phyloP scores from a whole-genome alignment of 1,284 basidiomycete genomes.

The Ganoderma sp. region DNA sequence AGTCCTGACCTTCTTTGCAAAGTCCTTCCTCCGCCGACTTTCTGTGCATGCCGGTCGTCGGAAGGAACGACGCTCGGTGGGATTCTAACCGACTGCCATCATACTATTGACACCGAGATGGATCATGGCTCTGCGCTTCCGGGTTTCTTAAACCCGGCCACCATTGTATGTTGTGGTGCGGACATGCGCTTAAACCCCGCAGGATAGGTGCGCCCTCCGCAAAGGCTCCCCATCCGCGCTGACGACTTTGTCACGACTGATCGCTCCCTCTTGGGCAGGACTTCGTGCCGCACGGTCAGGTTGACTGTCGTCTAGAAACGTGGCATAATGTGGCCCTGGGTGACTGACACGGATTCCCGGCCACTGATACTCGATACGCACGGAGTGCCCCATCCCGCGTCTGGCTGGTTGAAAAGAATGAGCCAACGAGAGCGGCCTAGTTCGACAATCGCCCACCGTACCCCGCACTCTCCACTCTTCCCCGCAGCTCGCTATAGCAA shows the following conservation, averaged over 20 bases:
- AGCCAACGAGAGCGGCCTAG: background rate
- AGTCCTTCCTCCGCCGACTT: background rate
- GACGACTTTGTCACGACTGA: background rate
- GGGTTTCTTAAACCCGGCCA: background rate
- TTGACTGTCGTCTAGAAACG: background rate
- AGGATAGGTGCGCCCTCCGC: slow-evolving; percentile 3
- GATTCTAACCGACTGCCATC: background rate
- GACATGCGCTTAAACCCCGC: slow-evolving; percentile 32
- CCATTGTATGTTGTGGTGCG: slow-evolving; percentile 10
- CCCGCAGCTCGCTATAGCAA: background rate
- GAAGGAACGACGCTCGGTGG: background rate
- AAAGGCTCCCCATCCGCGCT: background rate
- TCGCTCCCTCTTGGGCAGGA: background rate
- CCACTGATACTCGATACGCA: background rate
- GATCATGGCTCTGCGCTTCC: background rate
- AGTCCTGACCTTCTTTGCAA: background rate
- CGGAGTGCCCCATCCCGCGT: slow-evolving; percentile 29
- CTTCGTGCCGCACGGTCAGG: background rate
- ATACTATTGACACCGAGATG: background rate
- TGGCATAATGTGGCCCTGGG: background rate
- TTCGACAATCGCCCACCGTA: background rate
- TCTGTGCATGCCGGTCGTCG: background rate
- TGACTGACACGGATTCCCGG: slow-evolving; percentile 11
- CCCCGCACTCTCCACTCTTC: background rate
- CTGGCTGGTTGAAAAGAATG: slow-evolving; percentile 31